These are phyloP conservation scores for Kwoniella sp. DNA, from an alignment of 768 basidiomycete species.

Conservation along the genomic window DNA sequence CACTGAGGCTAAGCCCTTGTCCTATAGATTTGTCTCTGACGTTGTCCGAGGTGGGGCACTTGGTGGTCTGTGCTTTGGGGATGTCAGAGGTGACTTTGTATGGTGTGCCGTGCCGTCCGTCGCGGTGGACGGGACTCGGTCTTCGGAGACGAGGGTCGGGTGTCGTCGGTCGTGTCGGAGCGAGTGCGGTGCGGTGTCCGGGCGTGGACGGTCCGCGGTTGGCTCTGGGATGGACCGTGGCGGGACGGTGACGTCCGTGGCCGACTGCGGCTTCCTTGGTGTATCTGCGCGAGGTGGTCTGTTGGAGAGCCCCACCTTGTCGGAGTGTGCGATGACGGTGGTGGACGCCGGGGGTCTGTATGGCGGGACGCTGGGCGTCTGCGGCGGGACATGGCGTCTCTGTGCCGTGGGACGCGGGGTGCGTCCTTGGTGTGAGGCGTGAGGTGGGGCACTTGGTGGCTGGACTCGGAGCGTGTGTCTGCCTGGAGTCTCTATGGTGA, in stretches of 20 bases:
- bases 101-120: too few relatives aligned
- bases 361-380: slow-evolving; percentile 33
- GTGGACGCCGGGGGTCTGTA: background rate
- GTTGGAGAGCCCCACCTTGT: too few relatives aligned
- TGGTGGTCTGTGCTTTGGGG: slow-evolving; percentile 14
- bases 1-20: slow-evolving; percentile 74
- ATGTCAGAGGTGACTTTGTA: slow-evolving; percentile 1
- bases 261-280: too few relatives aligned
- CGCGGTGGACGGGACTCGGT: background rate
- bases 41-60: slow-evolving; percentile 6
- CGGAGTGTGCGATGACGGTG: background rate
- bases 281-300: too few relatives aligned
- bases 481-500: background rate
- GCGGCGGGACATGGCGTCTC: background rate
- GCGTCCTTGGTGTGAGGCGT: background rate
- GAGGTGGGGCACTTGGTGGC: slow-evolving; percentile 51
- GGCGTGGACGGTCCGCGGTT: too few relatives aligned
- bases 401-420: too few relatives aligned
- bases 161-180: background rate
- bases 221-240: too few relatives aligned
- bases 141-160: background rate
- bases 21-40: slow-evolving; percentile 65
- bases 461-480: background rate
- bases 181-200: too few relatives aligned
- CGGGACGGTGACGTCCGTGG: too few relatives aligned